These are phyloP conservation scores for Sphagnum contortum DNA, from an alignment of 225 moss, liverwort and hornwort genomes.

Conservation along the genomic window DNA sequence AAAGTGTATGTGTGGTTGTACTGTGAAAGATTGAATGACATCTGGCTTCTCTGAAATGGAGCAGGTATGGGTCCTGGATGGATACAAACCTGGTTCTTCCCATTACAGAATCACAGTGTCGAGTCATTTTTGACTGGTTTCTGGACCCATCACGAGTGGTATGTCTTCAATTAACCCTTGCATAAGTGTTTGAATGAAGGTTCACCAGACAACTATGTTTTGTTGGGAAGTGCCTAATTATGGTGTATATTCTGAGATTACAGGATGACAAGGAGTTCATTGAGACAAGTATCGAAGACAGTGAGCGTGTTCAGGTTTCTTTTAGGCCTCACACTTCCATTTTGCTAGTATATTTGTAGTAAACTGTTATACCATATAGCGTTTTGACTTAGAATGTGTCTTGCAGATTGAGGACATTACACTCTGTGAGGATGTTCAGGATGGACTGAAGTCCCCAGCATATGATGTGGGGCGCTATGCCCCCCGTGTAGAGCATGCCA, in stretches of 20 bases:
- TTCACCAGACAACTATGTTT: not conserved
- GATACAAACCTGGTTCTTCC: conserved; percentile 87
- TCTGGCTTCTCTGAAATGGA: too few species aligned
- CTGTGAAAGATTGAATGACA: too few species aligned
- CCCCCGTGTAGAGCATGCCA: conserved; percentile 81
- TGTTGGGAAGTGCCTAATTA: too few species aligned
- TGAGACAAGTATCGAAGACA: conserved; percentile 45
- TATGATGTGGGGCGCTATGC: conserved; percentile 87
- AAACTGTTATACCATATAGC: not conserved
- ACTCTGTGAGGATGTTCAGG: conserved; percentile 81
- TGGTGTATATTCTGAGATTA: not conserved
- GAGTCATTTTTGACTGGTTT: conserved; percentile 82
- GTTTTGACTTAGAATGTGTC: not conserved
- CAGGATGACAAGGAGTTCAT: conserved; percentile 58
- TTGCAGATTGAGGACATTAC: conserved; percentile 70
- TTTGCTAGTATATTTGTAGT: not conserved
- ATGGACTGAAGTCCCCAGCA: conserved; percentile 71
- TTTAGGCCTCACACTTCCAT: not conserved
- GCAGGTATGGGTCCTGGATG: conserved; percentile 96
- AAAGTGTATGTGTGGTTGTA: too few species aligned
- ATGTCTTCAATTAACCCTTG: conserved; percentile 8
- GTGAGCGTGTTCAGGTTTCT: conserved; percentile 52
- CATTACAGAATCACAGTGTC: conserved; percentile 47
- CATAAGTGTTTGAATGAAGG: not conserved
- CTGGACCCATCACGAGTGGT: conserved; percentile 54